Evolutionary conservation across 73 alveolate genomes (phyloP).

Genomic region (Paramecium sonneborni): DNA sequence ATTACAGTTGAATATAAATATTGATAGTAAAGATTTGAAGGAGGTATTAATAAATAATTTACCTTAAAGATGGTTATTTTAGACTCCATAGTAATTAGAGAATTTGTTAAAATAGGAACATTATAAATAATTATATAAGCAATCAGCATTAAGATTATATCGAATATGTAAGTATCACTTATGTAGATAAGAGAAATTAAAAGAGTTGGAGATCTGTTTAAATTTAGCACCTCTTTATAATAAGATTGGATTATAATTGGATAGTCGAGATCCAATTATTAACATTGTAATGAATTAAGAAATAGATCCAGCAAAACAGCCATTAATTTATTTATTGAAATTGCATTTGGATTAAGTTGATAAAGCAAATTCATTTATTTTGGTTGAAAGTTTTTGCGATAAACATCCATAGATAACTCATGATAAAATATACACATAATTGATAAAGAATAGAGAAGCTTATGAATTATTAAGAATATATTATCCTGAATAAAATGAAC

Average conservation of each 20-base stretch:
- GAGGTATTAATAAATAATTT: background rate
- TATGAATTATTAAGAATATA: constrained; percentile 32
- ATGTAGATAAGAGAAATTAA: constrained; percentile 11
- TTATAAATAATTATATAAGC: background rate
- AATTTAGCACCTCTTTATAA: constrained; percentile 26
- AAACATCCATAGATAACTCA: constrained; percentile 43
- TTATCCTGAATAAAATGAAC: constrained; percentile 13
- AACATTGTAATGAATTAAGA: background rate
- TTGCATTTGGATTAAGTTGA: background rate
- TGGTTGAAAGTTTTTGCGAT: constrained; percentile 45
- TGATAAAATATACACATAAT: constrained; percentile 21
- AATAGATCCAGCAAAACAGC: constrained; percentile 1
- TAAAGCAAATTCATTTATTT: background rate
- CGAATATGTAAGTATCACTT: constrained; percentile 47
- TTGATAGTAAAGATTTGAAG: background rate
- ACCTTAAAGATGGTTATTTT: background rate
- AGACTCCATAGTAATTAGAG: constrained; percentile 35
- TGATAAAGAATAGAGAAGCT: constrained; percentile 46
- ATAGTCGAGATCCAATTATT: background rate
- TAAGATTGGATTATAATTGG: background rate
- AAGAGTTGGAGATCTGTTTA: constrained; percentile 43
- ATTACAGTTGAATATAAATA: background rate
- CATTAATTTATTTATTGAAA: background rate
- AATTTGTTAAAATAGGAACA: constrained; percentile 32
- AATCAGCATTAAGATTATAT: constrained; percentile 16